These are phyloP conservation scores for Gastrolobium villosum DNA, from an alignment of 306 rosid species.

Conservation along the genomic window DNA sequence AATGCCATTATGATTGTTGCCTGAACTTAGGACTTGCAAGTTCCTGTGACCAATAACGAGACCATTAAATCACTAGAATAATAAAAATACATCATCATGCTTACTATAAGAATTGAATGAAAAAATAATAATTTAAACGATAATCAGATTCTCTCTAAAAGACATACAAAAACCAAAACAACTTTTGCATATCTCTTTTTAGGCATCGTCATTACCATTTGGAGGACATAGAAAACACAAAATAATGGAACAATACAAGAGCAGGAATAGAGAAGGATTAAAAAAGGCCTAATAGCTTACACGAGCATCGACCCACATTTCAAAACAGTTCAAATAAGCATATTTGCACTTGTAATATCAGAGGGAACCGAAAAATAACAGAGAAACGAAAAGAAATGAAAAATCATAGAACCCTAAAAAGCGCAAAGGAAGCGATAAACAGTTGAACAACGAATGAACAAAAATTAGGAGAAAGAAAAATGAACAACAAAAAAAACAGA, in stretches of 20 bases:
- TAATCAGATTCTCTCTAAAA: not conserved
- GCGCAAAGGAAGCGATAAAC: not conserved
- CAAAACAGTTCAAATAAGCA: not conserved
- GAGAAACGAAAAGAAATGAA: not conserved
- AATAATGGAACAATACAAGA: not conserved
- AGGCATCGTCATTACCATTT: not conserved
- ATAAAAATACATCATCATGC: not conserved
- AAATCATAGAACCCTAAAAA: not conserved
- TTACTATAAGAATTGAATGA: not conserved
- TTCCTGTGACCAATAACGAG: constrained; percentile 17
- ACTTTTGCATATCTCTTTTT: not conserved
- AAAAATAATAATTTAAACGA: not conserved
- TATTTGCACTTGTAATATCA: not conserved
- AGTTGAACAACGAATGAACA: not conserved
- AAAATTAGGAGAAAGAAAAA: not conserved
- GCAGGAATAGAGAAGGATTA: not conserved
- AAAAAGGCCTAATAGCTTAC: not conserved
- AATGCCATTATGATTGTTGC: constrained; percentile 57
- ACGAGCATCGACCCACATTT: not conserved
- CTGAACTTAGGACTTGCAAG: constrained; percentile 1
- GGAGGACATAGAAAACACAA: not conserved
- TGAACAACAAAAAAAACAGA: not conserved
- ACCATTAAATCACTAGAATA: not conserved
- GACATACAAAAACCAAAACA: not conserved
- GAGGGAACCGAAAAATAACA: not conserved